Evolutionary conservation across 805 yeast species (phyloP).

Genomic region (Sugiyamaella marilandica): DNA sequence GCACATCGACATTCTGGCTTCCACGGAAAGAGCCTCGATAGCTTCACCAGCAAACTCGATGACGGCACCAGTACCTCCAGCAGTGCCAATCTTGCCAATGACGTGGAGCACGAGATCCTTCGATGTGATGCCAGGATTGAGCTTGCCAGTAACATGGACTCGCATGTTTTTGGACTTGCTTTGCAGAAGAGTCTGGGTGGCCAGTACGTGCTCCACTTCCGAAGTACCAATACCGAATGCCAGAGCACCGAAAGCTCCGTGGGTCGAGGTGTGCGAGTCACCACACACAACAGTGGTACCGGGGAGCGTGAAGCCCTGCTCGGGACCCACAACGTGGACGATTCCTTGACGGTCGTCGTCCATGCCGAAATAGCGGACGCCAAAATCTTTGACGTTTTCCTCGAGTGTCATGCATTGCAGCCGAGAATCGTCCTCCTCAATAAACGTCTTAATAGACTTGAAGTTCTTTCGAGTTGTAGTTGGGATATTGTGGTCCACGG

Average conservation of each 20-base stretch:
- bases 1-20: constrained; percentile 99
- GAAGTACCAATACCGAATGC: constrained; percentile 99
- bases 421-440: constrained; percentile 85
- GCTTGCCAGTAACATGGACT: constrained; percentile 76
- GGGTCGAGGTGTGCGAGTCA: constrained; percentile 97
- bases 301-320: constrained; percentile 96
- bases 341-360: constrained; percentile 93
- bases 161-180: constrained; percentile 95
- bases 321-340: constrained; percentile 98
- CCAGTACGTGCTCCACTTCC: constrained; percentile 97
- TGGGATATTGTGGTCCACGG: constrained; percentile 97
- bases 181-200: constrained; percentile 92
- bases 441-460: constrained; percentile 70
- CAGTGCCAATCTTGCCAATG: constrained; percentile 95
- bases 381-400: constrained; percentile 85
- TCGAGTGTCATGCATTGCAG: constrained; percentile 90
- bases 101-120: constrained; percentile 93
- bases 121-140: constrained; percentile 86
- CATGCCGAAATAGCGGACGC: constrained; percentile 91
- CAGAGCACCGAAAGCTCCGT: constrained; percentile 96
- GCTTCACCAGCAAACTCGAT: constrained; percentile 97
- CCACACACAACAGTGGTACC: constrained; percentile 99
- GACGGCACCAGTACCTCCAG: constrained; percentile 98
- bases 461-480: constrained; percentile 79
- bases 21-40: constrained; percentile 84